Percentiles rank a stretch among this genome's conserved stretches.
phyloP scores from a whole-genome alignment of 768 basidiomycete species.

The Lactarius hengduanensis region DNA sequence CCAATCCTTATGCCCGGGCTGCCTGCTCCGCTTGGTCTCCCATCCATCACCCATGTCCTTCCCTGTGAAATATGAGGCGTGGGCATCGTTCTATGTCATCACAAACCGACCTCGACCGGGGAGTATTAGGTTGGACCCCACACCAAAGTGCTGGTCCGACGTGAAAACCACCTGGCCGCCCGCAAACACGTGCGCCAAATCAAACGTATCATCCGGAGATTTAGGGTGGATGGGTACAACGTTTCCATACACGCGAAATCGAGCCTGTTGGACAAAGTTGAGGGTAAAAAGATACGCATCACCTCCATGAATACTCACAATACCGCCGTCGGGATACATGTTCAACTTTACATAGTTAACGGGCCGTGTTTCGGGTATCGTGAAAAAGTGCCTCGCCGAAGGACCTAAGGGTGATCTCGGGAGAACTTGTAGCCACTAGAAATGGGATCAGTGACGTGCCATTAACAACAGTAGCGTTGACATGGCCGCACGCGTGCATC shows the following conservation, averaged over 20 bases:
- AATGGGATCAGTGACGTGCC: constrained; percentile 8
- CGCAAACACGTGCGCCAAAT: constrained; percentile 88
- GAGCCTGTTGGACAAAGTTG: constrained; percentile 53
- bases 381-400: constrained; percentile 85
- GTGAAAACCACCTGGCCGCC: constrained; percentile 82
- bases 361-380: constrained; percentile 49
- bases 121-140: constrained; percentile 85
- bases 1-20: constrained; percentile 85
- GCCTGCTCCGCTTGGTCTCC: constrained; percentile 92
- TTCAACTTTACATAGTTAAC: constrained; percentile 86
- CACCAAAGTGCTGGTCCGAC: constrained; percentile 95
- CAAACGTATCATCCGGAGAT: constrained; percentile 53
- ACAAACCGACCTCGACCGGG: constrained; percentile 70
- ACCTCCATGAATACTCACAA: constrained; percentile 53
- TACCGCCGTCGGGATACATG: constrained; percentile 97
- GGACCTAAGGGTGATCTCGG: constrained; percentile 78
- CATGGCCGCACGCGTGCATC: constrained; percentile 51
- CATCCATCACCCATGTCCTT: constrained; percentile 98
- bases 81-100: constrained; percentile 5
- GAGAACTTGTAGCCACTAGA: constrained; percentile 78
- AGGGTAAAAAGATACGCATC: constrained; percentile 14
- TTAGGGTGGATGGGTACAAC: constrained; percentile 64
- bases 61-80: constrained; percentile 38
- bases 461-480: neutral
- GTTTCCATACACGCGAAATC: constrained; percentile 88